Percentiles rank a stretch among this genome's conserved stretches.
phyloP scores from a whole-genome alignment of 495 filamentous ascomycete species.

The Annulohypoxylon stygium region DNA sequence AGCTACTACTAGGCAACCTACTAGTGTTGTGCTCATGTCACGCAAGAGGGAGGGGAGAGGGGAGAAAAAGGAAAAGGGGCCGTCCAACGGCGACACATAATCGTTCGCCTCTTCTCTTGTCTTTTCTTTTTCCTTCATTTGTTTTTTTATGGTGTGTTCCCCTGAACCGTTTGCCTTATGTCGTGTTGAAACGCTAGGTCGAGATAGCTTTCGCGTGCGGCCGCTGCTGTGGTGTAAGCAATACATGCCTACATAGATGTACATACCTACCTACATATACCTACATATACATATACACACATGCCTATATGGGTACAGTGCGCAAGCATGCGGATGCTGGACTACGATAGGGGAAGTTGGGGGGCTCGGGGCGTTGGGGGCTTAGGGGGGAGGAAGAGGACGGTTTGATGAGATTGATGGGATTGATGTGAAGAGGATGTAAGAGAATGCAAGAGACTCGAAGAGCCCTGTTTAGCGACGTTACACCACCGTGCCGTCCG shows the following conservation, averaged over 20 bases:
- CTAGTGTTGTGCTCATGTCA: slow-evolving; percentile 32
- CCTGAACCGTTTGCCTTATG: slow-evolving; percentile 23
- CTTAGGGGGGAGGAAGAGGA: not conserved
- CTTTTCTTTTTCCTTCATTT: not conserved
- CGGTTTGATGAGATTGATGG: not conserved
- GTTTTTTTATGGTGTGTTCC: slow-evolving; percentile 4
- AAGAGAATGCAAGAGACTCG: slow-evolving; percentile 17
- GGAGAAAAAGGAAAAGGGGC: slow-evolving; percentile 11
- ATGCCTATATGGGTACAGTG: slow-evolving; percentile 5
- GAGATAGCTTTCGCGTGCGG: slow-evolving; percentile 18
- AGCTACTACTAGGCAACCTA: not conserved
- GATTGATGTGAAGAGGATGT: not conserved
- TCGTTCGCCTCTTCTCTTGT: slow-evolving; percentile 7
- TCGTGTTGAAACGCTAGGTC: slow-evolving; percentile 19
- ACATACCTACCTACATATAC: not conserved
- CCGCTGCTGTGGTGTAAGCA: slow-evolving; percentile 12
- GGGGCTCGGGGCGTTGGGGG: not conserved
- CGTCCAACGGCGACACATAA: slow-evolving; percentile 28
- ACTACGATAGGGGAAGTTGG: slow-evolving; percentile 12
- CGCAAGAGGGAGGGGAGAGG: slow-evolving; percentile 13
- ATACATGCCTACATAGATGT: not conserved
- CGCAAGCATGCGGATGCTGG: slow-evolving; percentile 13
- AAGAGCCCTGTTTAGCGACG: slow-evolving; percentile 39
- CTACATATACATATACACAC: no score
- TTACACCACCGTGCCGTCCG: slow-evolving; percentile 41